Base-by-base conservation (phyloP, 371 early-diverging fungal species). In the Rhizopus stolonifer region DNA sequence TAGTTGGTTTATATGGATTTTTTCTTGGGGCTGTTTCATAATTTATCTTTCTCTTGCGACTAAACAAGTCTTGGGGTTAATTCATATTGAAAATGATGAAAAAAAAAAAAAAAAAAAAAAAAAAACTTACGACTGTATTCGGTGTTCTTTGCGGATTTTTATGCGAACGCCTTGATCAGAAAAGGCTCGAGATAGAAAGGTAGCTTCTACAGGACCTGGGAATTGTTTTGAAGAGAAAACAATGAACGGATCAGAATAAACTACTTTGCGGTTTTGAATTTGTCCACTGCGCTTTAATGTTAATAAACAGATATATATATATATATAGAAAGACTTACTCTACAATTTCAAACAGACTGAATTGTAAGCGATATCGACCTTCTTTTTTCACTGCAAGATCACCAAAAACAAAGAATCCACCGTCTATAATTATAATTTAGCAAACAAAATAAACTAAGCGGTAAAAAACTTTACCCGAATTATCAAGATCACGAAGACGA, bases 391-490 rank as follows among this genome's bases (percentile, higher is more conserved):
- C 88, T 23, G 88, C 87, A 29, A 96, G 69, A 52, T 96, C 95
- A 17, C 92, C 91, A 72, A 95, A 96, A n/a, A 95, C 93, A 74
- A 94, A 95, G 61, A 91, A 94, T 4, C 89, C 94, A 18, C 91
- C 95, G 36, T 91, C 91, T 67, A 52, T 21, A 24, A 29, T 29
- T 9, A 29, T 9, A 29, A 29, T 29, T 19, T 40, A 23, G 13
- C 6, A 44, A 19, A 26, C n/a, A 43, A 31, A 49, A 19, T 26
- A 33, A 26, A 24, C 46, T 34, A 48, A 29, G 7, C n/a, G 26
- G 14, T 0, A 45, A 5, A 38, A 31, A 38, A 29, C 19, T 25
- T 25, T 68, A 69, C 69, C 65, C 6, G 74, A 71, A 49, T 83
- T 80, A 64, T 89, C 88, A 19, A 80, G 67, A 56, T 94, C 94